A percentile compares a stretch with the other conserved stretches of the same genome.
Evolutionary conservation across 305 asterid species (phyloP).

Genomic region (Plantago lanceolata): DNA sequence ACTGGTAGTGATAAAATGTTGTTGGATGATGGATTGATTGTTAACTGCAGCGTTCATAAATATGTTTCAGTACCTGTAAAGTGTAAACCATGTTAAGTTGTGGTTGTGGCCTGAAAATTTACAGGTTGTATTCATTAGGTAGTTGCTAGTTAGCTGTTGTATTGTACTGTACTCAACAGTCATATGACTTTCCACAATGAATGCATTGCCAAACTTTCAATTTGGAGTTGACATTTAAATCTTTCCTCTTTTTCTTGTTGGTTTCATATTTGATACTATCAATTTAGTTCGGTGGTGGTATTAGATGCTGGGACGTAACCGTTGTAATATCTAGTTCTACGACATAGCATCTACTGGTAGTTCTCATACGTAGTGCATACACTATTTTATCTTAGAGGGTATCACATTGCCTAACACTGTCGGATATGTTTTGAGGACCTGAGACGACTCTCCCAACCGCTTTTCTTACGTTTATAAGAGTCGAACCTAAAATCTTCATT

Average conservation of each 20-base stretch:
- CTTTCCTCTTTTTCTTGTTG: no score
- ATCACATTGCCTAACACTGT: no score
- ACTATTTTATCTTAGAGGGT: no score
- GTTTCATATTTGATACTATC: background rate
- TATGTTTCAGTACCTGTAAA: background rate
- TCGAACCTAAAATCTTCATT: no score
- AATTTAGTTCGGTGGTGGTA: no score
- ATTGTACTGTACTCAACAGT: background rate
- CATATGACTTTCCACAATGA: background rate
- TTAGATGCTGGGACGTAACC: no score
- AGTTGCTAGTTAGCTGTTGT: background rate
- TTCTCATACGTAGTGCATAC: no score
- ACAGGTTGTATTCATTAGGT: constrained; percentile 7
- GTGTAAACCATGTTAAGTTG: background rate
- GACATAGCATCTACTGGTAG: no score
- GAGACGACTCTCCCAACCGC: no score
- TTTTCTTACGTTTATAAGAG: no score
- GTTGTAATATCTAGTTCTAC: no score
- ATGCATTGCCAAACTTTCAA: background rate
- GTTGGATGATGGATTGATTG: background rate
- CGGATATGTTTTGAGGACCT: no score
- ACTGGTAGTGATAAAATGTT: background rate
- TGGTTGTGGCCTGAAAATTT: background rate
- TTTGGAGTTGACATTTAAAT: background rate
- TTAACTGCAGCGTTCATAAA: background rate